A percentile compares a stretch with the other conserved stretches of the same genome.
These are phyloP conservation scores for Lactarius sp. DNA, from an alignment of 768 basidiomycete genomes.

Conservation along the genomic window DNA sequence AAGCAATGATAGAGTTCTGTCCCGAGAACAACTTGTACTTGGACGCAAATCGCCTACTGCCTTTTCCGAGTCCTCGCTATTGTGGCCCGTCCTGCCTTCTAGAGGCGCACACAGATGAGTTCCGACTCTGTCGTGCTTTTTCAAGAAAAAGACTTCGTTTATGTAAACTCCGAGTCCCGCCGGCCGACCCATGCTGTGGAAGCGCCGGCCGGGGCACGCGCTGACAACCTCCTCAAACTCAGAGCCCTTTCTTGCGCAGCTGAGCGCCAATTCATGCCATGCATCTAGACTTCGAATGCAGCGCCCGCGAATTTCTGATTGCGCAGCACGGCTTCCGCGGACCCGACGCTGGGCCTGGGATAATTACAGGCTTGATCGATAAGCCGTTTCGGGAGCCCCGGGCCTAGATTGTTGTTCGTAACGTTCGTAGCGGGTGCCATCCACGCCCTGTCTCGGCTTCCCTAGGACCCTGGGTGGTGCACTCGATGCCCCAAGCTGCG, in stretches of 20 bases:
- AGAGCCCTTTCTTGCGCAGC: background rate
- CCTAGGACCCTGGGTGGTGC: background rate
- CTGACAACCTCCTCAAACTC: background rate
- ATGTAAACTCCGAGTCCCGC: background rate
- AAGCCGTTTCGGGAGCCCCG: constrained; percentile 3
- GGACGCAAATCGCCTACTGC: background rate
- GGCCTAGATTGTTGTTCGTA: background rate
- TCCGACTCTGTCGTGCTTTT: background rate
- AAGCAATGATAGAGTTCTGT: background rate
- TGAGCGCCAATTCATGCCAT: background rate
- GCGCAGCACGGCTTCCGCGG: constrained; percentile 11
- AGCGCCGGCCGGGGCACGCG: too few relatives aligned
- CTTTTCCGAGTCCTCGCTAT: background rate
- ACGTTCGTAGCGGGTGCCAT: background rate
- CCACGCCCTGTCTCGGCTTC: background rate
- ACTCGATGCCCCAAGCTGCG: background rate
- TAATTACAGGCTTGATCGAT: constrained; percentile 5
- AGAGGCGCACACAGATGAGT: background rate
- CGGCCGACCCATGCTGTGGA: background rate
- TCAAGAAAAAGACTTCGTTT: background rate
- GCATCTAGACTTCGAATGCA: constrained; percentile 3
- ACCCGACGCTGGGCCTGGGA: constrained; percentile 6
- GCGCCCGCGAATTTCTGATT: constrained; percentile 6
- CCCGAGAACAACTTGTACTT: background rate
- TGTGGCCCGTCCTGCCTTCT: background rate